These are phyloP conservation scores for Botryotinia calthae DNA, from an alignment of 2,329 filamentous ascomycete genomes.

Conservation along the genomic window DNA sequence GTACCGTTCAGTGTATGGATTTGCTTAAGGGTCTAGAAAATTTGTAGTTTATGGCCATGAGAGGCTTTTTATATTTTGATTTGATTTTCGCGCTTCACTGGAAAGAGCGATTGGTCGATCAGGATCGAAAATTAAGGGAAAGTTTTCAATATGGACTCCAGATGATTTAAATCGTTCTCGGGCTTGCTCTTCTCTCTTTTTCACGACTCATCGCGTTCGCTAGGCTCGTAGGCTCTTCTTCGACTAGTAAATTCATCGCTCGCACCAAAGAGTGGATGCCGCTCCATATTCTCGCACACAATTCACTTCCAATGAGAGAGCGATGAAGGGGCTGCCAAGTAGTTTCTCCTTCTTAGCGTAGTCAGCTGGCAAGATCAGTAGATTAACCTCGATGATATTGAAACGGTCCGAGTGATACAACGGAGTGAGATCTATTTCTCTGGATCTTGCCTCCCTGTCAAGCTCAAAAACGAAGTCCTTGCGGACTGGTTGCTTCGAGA, in stretches of 20 bases:
- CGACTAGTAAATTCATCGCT: background rate
- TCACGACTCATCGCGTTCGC: background rate
- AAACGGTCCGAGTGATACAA: accelerated
- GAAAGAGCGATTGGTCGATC: too few species aligned
- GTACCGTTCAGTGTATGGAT: background rate
- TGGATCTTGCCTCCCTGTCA: background rate
- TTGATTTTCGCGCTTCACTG: too few species aligned
- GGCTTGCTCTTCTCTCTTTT: background rate
- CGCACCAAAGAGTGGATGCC: background rate
- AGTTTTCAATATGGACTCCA: too few species aligned
- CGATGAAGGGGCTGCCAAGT: accelerated
- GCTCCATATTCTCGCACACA: background rate
- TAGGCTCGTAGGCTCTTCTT: too few species aligned
- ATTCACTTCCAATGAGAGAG: background rate
- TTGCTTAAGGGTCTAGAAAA: background rate
- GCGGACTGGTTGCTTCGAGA: background rate
- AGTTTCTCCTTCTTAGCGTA: too few species aligned
- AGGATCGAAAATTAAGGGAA: background rate
- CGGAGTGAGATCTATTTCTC: background rate
- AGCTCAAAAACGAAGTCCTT: background rate
- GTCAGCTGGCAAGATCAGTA: background rate
- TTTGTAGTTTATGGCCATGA: background rate
- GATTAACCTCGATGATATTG: background rate
- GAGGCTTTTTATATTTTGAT: background rate
- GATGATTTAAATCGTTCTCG: background rate